These are phyloP conservation scores for Pyricularia pennisetigena DNA, from an alignment of 2,329 filamentous ascomycete species.

Conservation along the genomic window DNA sequence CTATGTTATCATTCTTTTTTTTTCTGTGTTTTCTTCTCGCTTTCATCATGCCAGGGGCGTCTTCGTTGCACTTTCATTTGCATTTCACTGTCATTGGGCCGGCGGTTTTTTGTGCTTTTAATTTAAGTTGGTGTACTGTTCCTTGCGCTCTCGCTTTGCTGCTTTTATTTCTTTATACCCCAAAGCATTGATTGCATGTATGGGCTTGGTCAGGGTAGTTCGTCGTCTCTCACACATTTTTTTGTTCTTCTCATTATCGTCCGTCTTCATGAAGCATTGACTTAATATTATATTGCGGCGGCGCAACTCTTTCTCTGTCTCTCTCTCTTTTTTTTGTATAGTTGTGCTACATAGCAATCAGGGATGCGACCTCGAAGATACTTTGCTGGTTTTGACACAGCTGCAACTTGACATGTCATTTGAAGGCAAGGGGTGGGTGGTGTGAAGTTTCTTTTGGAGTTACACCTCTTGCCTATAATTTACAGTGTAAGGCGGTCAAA, in stretches of 20 bases:
- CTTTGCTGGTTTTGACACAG: neutral
- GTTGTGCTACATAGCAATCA: neutral
- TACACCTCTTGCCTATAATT: neutral
- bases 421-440: neutral
- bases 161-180: neutral
- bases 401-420: neutral
- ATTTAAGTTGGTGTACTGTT: neutral
- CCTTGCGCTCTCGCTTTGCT: neutral
- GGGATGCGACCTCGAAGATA: neutral
- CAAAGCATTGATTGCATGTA: neutral
- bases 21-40: neutral
- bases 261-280: neutral
- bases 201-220: neutral
- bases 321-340: neutral
- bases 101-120: neutral
- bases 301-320: neutral
- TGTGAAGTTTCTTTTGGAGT: neutral
- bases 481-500: neutral
- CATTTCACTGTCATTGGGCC: neutral
- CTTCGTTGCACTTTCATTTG: neutral
- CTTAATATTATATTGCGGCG: neutral
- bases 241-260: neutral
- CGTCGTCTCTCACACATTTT: neutral
- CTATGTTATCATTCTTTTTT: neutral
- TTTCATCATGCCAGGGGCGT: neutral